Percentiles rank a stretch among this genome's conserved stretches.
Conservation (phyloP, 2,329 filamentous ascomycete genomes). For the Xylogone sp. region DNA sequence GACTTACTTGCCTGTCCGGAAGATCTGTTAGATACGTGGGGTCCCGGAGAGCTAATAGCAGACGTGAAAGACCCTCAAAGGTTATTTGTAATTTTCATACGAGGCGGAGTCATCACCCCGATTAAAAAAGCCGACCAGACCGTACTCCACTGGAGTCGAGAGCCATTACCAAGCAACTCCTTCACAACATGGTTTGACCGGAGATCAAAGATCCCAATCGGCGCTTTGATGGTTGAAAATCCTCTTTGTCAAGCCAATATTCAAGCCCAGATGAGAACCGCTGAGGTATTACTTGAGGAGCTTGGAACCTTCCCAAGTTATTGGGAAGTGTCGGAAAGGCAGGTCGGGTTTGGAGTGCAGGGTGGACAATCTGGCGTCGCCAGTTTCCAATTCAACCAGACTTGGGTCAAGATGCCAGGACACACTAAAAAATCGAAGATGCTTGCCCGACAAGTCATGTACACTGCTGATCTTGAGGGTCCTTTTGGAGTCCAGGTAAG, state of each 20-base stretch:
- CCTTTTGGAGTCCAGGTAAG: constrained; percentile 20
- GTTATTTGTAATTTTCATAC: background rate
- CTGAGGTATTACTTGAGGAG: background rate
- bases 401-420: constrained; percentile 5
- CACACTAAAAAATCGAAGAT: constrained; percentile 1
- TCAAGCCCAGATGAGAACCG: background rate
- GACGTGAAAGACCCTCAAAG: background rate
- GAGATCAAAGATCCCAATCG: background rate
- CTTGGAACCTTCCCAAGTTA: background rate
- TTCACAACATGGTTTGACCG: background rate
- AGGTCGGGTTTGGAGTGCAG: constrained; percentile 1
- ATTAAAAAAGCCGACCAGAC: background rate
- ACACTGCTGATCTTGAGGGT: constrained; percentile 3
- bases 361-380: constrained; percentile 1
- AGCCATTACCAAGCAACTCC: constrained; percentile 9
- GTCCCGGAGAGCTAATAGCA: constrained; percentile 2
- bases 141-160: constrained; percentile 7
- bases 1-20: constrained; percentile 11
- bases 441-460: constrained; percentile 2
- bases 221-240: background rate
- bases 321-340: constrained; percentile 2
- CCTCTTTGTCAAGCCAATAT: background rate
- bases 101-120: background rate
- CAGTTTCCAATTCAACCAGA: constrained; percentile 3
- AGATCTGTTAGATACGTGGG: constrained; percentile 18